A percentile compares a stretch with the other conserved stretches of the same genome.
Conservation (phyloP, 139 green algal species). For the Chlorella sp. region DNA sequence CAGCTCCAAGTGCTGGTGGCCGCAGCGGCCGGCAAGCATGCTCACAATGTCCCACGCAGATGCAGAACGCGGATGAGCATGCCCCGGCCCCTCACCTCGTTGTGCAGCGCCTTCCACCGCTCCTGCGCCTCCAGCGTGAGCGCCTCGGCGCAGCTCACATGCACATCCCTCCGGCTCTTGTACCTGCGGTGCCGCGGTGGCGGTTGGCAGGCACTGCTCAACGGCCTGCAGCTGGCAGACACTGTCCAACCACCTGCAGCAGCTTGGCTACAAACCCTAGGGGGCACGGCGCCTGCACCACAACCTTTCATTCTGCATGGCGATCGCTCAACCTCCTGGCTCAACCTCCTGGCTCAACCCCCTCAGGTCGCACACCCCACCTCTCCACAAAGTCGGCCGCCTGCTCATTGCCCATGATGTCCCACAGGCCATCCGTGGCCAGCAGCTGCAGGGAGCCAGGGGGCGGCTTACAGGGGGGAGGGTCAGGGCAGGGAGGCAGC, state of each 20-base stretch:
- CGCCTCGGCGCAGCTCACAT: slow-evolving; percentile 42
- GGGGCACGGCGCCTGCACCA: no score
- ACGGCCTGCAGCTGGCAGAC: no score
- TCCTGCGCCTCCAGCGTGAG: slow-evolving; percentile 59
- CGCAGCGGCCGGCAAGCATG: background rate
- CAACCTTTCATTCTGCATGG: no score
- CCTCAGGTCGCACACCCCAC: no score
- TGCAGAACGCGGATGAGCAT: background rate
- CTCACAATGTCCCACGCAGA: no score
- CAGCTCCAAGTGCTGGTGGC: no score
- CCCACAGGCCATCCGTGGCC: slow-evolving; percentile 74
- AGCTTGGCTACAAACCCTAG: no score
- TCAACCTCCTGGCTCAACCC: no score
- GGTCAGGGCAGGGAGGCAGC: background rate
- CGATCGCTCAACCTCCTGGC: no score
- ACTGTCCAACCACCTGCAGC: no score
- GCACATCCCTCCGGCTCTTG: background rate
- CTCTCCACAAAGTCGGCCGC: slow-evolving; percentile 54
- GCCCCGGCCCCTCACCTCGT: slow-evolving; percentile 25
- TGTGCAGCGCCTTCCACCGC: slow-evolving; percentile 48
- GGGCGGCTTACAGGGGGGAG: background rate
- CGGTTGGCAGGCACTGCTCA: no score
- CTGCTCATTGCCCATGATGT: slow-evolving; percentile 62
- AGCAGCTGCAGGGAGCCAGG: slow-evolving; percentile 52
- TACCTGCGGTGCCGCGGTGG: background rate